Conservation (phyloP, 2,329 filamentous ascomycete genomes). For the Leptographium galeiforme region DNA sequence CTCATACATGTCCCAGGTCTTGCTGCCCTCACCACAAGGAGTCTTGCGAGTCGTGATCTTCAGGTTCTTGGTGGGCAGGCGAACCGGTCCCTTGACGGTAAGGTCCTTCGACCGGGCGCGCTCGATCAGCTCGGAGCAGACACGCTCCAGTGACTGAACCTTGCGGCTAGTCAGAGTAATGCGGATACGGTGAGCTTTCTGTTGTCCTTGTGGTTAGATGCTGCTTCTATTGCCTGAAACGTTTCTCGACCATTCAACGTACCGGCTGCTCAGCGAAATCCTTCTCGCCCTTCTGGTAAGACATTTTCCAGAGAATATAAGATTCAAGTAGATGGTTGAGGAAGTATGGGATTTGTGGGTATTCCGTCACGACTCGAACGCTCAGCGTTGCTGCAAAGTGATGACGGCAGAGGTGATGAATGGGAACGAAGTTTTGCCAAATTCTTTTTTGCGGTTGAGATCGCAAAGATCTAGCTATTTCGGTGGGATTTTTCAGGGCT, state of each 20-base stretch:
- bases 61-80: slow-evolving; percentile 91
- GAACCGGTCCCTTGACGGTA: slow-evolving; percentile 94
- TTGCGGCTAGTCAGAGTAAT: slow-evolving; percentile 96
- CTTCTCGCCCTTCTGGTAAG: slow-evolving; percentile 93
- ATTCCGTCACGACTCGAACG: slow-evolving; percentile 13
- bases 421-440: background rate
- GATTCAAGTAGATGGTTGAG: background rate
- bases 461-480: background rate
- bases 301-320: slow-evolving; percentile 47
- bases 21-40: slow-evolving; percentile 97
- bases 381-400: slow-evolving; percentile 13
- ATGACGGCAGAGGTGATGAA: slow-evolving; percentile 8
- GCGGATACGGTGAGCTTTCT: slow-evolving; percentile 31
- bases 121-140: slow-evolving; percentile 96
- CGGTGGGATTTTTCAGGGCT: slow-evolving; percentile 2
- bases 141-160: slow-evolving; percentile 92
- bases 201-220: background rate
- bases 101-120: slow-evolving; percentile 98
- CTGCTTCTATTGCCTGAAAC: background rate
- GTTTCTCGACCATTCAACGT: slow-evolving; percentile 23
- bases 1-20: slow-evolving; percentile 90
- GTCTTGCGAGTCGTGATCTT: slow-evolving; percentile 98
- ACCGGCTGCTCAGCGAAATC: slow-evolving; percentile 79
- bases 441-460: background rate
- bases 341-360: background rate